Evolutionary conservation across 2,329 filamentous ascomycete genomes (phyloP).

Genomic region (Clonostachys rhizophaga): DNA sequence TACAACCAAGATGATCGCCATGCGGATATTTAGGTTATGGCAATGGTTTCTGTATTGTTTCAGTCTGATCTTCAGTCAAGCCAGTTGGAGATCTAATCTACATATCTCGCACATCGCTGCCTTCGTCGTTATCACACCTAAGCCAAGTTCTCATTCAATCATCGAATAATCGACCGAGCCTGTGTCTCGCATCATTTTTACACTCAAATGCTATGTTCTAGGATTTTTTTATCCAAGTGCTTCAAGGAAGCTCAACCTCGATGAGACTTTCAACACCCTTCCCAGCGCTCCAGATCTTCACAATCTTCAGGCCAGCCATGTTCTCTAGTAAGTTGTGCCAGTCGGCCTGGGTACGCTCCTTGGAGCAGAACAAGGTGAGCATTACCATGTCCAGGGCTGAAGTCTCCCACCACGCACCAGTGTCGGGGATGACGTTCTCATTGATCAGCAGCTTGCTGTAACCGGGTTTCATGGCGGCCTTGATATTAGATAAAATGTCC

Average conservation of each 20-base stretch:
- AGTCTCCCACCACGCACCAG: conserved; percentile 17
- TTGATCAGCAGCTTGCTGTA: conserved; percentile 25
- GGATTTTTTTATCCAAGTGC: too few relatives aligned
- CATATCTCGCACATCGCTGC: too few relatives aligned
- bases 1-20: too few relatives aligned
- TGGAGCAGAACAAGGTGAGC: conserved; percentile 12
- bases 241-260: conserved; percentile 8
- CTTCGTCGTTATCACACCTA: too few relatives aligned
- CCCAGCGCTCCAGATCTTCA: conserved; percentile 8
- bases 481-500: conserved; percentile 22
- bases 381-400: conserved; percentile 20
- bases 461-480: conserved; percentile 19
- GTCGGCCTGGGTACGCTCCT: conserved; percentile 9
- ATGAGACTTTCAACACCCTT: conserved; percentile 6
- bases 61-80: too few relatives aligned
- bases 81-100: too few relatives aligned
- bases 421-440: conserved; percentile 21
- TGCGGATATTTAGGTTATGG: too few relatives aligned
- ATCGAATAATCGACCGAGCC: too few relatives aligned
- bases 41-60: too few relatives aligned
- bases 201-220: too few relatives aligned
- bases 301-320: conserved; percentile 9
- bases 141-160: too few relatives aligned
- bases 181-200: too few relatives aligned
- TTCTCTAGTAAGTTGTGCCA: conserved; percentile 8